A percentile compares a stretch with the other conserved stretches of the same genome.
phyloP scores from a whole-genome alignment of 177 flowering plant genomes.

The Vitis hybrid region DNA sequence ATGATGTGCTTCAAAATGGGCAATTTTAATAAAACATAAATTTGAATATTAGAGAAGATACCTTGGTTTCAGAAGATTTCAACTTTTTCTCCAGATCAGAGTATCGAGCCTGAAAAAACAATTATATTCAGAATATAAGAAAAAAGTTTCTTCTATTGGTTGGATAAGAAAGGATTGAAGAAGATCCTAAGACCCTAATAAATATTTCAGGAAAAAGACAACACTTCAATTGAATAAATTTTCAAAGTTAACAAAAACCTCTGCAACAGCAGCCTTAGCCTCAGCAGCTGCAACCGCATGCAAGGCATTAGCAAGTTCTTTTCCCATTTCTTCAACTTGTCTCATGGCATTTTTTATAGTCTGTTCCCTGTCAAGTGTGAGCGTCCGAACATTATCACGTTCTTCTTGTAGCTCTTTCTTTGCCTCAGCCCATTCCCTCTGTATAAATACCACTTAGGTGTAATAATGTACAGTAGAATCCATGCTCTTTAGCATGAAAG shows the following conservation, averaged over 20 bases:
- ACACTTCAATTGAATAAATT: neutral
- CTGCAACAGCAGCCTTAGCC: conserved; percentile 76
- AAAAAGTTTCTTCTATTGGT: neutral
- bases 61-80: conserved; percentile 39
- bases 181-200: neutral
- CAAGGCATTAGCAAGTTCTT: conserved; percentile 62
- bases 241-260: conserved; percentile 36
- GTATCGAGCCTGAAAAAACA: conserved; percentile 52
- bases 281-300: conserved; percentile 65
- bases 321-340: conserved; percentile 72
- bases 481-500: no score
- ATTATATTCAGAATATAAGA: neutral
- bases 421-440: conserved; percentile 95
- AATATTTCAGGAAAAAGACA: neutral
- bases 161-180: neutral
- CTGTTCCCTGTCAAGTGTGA: conserved; percentile 61
- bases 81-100: conserved; percentile 64
- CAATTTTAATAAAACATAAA: neutral
- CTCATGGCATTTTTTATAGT: conserved; percentile 56
- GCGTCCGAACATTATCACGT: conserved; percentile 56
- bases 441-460: conserved; percentile 11
- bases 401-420: conserved; percentile 87
- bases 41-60: conserved; percentile 8
- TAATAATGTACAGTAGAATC: no score
- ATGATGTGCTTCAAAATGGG: neutral